Conservation (phyloP, 2,329 filamentous ascomycete species). For the Cladosporium sp. region DNA sequence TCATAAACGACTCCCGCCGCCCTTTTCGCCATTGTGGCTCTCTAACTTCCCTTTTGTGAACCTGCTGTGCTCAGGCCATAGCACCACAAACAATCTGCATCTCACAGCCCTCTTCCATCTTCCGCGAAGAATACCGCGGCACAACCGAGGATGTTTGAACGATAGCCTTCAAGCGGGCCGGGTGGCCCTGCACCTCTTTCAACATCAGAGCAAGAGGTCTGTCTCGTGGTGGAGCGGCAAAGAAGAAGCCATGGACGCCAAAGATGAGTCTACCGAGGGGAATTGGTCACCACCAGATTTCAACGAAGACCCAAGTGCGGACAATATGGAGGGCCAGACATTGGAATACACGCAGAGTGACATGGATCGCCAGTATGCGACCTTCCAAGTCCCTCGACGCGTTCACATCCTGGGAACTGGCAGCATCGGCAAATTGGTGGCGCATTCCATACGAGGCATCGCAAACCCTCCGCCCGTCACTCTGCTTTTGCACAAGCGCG, state of each 20-base stretch:
- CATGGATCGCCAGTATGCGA: conserved; percentile 25
- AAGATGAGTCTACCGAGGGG: not conserved
- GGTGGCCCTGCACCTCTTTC: conserved; percentile 33
- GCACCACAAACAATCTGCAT: conserved; percentile 38
- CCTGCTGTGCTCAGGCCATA: conserved; percentile 17
- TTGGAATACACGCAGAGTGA: conserved; percentile 16
- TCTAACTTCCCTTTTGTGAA: not conserved
- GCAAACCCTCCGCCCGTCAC: conserved; percentile 65
- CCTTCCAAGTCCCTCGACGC: conserved; percentile 35
- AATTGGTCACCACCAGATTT: not conserved
- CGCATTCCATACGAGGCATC: conserved; percentile 60
- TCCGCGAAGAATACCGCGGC: conserved; percentile 41
- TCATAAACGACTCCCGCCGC: not conserved
- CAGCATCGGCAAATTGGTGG: conserved; percentile 74
- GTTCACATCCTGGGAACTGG: conserved; percentile 76
- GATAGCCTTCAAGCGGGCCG: conserved; percentile 40
- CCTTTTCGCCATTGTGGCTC: not conserved
- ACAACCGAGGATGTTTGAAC: conserved; percentile 32
- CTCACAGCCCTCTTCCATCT: conserved; percentile 38
- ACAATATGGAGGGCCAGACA: not conserved
- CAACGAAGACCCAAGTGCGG: not conserved
- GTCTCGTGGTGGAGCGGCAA: conserved; percentile 20
- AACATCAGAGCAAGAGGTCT: conserved; percentile 13
- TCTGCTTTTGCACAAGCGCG: conserved; percentile 62
- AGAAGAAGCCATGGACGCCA: conserved; percentile 16